Evolutionary conservation across 345 rosid species (phyloP).

Genomic region (Hibiscus trionum): DNA sequence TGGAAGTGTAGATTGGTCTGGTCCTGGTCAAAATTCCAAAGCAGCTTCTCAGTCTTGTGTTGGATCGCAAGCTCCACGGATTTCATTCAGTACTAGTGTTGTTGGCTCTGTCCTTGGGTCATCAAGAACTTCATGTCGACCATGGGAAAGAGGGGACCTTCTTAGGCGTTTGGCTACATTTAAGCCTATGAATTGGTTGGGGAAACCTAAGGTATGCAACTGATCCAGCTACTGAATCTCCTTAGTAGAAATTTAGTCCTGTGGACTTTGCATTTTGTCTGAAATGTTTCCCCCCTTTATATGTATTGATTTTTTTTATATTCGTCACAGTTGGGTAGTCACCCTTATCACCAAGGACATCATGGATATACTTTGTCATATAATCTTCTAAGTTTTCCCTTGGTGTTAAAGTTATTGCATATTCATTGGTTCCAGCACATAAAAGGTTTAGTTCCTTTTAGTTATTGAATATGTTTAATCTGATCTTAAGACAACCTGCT

Average conservation of each 20-base stretch:
- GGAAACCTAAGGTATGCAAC: conserved; percentile 71
- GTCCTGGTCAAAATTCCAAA: conserved; percentile 58
- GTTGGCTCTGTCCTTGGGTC: conserved; percentile 51
- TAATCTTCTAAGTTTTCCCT: not conserved
- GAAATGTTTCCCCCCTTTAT: too few species aligned
- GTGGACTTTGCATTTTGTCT: not conserved
- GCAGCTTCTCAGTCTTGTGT: conserved; percentile 43
- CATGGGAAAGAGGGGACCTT: conserved; percentile 96
- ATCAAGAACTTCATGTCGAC: conserved; percentile 69
- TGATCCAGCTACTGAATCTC: not conserved
- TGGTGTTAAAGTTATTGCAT: not conserved
- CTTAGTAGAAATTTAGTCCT: not conserved
- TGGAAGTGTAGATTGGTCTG: conserved; percentile 69
- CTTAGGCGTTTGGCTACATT: conserved; percentile 92
- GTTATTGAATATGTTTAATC: not conserved
- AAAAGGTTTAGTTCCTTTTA: not conserved
- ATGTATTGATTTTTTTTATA: too few species aligned
- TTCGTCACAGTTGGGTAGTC: too few species aligned
- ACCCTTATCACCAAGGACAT: too few species aligned
- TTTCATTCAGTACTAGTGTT: conserved; percentile 42
- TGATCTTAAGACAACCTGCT: not conserved
- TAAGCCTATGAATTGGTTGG: conserved; percentile 85
- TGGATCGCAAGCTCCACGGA: conserved; percentile 45
- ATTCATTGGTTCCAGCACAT: not conserved
- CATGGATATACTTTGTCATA: not conserved